Base-by-base conservation (phyloP, 768 basidiomycete genomes). In the Sistotremastrum niveocremeum region DNA sequence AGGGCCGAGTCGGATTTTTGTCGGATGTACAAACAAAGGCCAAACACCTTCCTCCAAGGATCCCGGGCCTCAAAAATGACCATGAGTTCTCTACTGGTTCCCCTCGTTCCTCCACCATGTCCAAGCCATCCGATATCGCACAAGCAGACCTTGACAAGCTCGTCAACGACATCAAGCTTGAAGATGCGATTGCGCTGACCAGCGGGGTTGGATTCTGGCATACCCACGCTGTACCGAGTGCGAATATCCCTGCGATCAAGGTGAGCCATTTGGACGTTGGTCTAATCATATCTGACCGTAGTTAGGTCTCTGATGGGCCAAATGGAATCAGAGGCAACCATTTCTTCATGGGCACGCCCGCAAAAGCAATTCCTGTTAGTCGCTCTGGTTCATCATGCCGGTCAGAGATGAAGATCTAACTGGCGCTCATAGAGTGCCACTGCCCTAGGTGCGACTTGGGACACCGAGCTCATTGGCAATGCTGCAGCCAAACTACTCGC, bases 181-280 rank as follows among this genome's bases (percentile, higher is more conserved):
- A 84, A 35, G 85, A 87, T 55, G 78, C 82, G 0, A 83, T 86
- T 54, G 63, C 68, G 37, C 66, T 88, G 29, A 81, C 73, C 5
- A 80, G 79, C 2, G 84, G 83, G 11, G 79, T 79, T 12, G 82
- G 83, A 10, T 81, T 81, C 56, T 86, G 84, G 85, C 74, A 81
- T 53, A 85, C 84, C 0, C 73, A 77, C 45, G 65, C 64, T 12
- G 62, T 87, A 29, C 72, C 79, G 12, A 66, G 83, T 6, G 66
- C 85, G 2, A 77, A 79, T 2, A 65, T 88, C 45, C 85, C 84
- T 35, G 73, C 79, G 7, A 64, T 86, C 57, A 84, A 85, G 66
- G 79, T 72, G 39, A 31, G 60, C 54, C 37, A 4, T 9, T 34
- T 45, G 20, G 45, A 42, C 32, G 20, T 35, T 29, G n/a, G 39